phyloP scores from a whole-genome alignment of 106 monocot genomes.

The Dendrobium chrysotoxum region DNA sequence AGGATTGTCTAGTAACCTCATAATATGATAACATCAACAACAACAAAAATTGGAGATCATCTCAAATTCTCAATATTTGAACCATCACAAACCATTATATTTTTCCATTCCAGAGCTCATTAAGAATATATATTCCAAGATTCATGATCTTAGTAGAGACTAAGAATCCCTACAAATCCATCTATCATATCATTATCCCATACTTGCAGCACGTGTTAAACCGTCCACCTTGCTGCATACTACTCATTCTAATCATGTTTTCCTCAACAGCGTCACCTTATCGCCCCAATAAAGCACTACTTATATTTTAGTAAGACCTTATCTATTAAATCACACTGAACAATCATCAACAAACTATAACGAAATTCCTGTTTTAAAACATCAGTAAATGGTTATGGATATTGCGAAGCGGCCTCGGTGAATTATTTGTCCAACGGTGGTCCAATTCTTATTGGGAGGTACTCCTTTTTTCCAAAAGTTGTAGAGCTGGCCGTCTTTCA shows the following conservation, averaged over 20 bases:
- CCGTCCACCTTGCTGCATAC: background rate
- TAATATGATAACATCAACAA: background rate
- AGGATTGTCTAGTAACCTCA: background rate
- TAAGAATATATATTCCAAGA: background rate
- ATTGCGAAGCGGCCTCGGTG: background rate
- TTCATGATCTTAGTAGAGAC: too few species aligned
- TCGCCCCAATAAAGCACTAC: background rate
- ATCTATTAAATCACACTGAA: background rate
- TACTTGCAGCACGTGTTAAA: background rate
- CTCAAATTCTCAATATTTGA: background rate
- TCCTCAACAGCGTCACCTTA: background rate
- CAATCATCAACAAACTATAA: background rate
- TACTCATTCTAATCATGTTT: background rate
- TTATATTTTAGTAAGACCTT: background rate
- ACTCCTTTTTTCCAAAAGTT: too few species aligned
- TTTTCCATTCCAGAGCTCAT: background rate
- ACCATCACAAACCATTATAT: background rate
- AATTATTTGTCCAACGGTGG: too few species aligned
- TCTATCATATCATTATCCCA: background rate
- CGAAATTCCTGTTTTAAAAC: background rate
- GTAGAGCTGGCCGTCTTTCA: too few species aligned
- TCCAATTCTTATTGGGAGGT: too few species aligned
- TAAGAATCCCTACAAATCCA: background rate
- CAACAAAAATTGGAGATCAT: background rate
- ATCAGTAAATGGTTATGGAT: background rate